Evolutionary conservation across 192 early-diverging fungal genomes (phyloP).

Genomic region (Mortierella antarctica): DNA sequence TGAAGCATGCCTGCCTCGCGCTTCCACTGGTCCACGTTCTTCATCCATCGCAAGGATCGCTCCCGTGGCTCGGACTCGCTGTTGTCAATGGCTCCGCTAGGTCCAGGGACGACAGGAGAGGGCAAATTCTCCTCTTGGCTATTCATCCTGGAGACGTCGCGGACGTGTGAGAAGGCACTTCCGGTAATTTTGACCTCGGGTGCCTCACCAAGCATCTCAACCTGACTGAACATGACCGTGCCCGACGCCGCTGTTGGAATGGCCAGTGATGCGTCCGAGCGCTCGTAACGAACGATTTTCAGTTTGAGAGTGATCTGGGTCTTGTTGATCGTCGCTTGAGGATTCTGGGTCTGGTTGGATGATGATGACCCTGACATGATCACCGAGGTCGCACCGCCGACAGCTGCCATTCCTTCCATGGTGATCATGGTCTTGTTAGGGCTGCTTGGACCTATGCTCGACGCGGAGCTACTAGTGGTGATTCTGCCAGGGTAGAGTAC

Average conservation of each 20-base stretch:
- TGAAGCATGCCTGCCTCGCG: constrained; percentile 54
- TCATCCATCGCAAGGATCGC: constrained; percentile 43
- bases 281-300: constrained; percentile 45
- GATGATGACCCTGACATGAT: too few relatives aligned
- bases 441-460: neutral
- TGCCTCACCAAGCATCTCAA: constrained; percentile 34
- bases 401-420: too few relatives aligned
- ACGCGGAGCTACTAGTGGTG: constrained; percentile 11
- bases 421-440: constrained; percentile 1
- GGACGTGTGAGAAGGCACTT: constrained; percentile 41
- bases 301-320: constrained; percentile 48
- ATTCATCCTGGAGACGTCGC: constrained; percentile 30
- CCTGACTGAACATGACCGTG: constrained; percentile 44
- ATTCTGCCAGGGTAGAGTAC: constrained; percentile 15
- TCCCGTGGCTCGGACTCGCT: constrained; percentile 40
- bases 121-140: constrained; percentile 29
- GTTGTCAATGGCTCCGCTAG: constrained; percentile 18
- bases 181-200: constrained; percentile 33
- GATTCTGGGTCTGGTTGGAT: neutral
- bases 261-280: constrained; percentile 34
- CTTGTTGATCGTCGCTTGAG: constrained; percentile 16
- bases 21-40: constrained; percentile 49
- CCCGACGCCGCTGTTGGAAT: constrained; percentile 39
- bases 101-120: constrained; percentile 34
- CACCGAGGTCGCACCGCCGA: neutral